Percentiles rank a stretch among this genome's conserved stretches.
Conservation (phyloP, 208 protist genomes). For the Phytomonas sp. region DNA sequence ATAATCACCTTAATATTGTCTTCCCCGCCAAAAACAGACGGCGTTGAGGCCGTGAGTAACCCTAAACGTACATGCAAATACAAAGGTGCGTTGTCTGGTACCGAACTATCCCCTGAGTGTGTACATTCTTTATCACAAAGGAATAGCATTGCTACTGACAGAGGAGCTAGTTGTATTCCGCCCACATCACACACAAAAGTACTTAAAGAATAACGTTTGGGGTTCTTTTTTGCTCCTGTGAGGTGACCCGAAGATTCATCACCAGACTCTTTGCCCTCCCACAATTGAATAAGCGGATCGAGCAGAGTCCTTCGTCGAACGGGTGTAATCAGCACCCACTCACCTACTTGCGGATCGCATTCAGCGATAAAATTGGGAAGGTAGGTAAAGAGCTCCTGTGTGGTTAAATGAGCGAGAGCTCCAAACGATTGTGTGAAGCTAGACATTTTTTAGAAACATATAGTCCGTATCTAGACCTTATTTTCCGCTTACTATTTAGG, state of each 20-base stretch:
- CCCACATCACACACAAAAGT: background rate
- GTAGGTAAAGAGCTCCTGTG: constrained; percentile 38
- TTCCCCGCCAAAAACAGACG: constrained; percentile 60
- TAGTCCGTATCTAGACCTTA: background rate
- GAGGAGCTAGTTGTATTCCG: background rate
- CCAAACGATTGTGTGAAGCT: constrained; percentile 2
- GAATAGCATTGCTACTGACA: background rate
- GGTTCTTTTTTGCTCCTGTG: background rate
- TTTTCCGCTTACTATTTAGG: background rate
- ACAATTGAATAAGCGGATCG: constrained; percentile 39
- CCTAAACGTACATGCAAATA: constrained; percentile 66
- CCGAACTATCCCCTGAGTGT: background rate
- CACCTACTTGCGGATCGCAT: constrained; percentile 59
- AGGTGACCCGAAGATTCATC: background rate
- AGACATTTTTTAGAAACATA: background rate
- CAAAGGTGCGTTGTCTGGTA: constrained; percentile 10
- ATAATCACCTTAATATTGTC: constrained; percentile 43
- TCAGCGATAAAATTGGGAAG: constrained; percentile 62
- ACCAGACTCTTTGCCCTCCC: constrained; percentile 14
- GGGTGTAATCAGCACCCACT: constrained; percentile 74
- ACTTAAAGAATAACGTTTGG: background rate
- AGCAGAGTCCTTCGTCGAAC: constrained; percentile 34
- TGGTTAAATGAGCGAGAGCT: constrained; percentile 18
- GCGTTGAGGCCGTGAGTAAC: constrained; percentile 64
- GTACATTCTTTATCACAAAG: background rate